These are phyloP conservation scores for Pinus taeda DNA, from an alignment of 75 land plant genomes.

Conservation along the genomic window DNA sequence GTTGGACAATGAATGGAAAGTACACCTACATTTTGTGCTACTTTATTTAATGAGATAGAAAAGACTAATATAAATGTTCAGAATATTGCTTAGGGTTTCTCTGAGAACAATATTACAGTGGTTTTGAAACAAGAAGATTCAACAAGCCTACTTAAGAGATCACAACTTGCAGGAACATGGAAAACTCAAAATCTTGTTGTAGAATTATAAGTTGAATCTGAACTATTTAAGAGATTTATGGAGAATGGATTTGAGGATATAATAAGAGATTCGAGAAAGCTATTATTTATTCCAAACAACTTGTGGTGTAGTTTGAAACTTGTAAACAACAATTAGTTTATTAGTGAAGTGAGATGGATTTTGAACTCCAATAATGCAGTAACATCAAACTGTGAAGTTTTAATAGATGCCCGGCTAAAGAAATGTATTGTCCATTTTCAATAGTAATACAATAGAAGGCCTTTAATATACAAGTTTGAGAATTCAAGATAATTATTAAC, in stretches of 20 bases:
- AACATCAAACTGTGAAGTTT: background rate
- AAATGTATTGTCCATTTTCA: too few species aligned
- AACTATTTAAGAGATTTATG: too few species aligned
- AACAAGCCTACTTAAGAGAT: constrained; percentile 15
- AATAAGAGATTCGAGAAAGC: background rate
- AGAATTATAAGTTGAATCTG: too few species aligned
- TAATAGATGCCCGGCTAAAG: background rate
- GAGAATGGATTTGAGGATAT: too few species aligned
- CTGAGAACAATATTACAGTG: constrained; percentile 95
- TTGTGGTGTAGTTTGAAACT: constrained; percentile 2
- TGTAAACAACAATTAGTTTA: background rate
- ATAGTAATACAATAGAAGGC: too few species aligned
- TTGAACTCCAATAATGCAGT: background rate
- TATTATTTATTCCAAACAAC: constrained; percentile 5
- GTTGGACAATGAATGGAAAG: constrained; percentile 99
- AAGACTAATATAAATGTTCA: constrained; percentile 93
- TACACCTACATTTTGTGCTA: constrained; percentile 97
- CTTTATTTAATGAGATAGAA: constrained; percentile 90
- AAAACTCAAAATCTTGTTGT: too few species aligned
- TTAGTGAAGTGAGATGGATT: background rate
- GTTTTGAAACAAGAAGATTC: constrained; percentile 88
- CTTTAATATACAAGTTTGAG: too few species aligned
- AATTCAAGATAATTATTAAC: too few species aligned
- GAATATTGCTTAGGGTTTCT: constrained; percentile 97
- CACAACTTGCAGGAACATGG: too few species aligned